phyloP scores from a whole-genome alignment of 1,284 basidiomycete genomes.

The Cutaneotrichosporon dermatis region DNA sequence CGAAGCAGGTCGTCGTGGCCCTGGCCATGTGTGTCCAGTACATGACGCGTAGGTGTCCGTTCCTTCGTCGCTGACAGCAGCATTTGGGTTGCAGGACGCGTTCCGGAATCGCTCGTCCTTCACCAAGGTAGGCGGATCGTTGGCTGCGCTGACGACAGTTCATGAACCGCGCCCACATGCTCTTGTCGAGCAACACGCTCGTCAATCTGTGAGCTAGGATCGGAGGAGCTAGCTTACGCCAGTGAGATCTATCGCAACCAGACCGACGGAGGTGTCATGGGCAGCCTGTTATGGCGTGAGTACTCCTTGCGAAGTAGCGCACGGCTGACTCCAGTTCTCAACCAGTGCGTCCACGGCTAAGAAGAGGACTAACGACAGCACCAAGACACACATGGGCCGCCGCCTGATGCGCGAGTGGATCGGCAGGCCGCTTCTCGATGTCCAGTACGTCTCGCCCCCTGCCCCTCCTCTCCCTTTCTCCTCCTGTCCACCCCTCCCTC shows the following conservation, averaged over 20 bases:
- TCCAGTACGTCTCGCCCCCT: conserved; percentile 53
- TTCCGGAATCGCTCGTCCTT: conserved; percentile 73
- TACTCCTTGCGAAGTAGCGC: background rate
- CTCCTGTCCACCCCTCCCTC: too few relatives aligned
- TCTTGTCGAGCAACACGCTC: conserved; percentile 81
- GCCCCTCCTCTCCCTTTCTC: background rate
- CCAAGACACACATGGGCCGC: conserved; percentile 82
- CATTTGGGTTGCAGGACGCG: conserved; percentile 70
- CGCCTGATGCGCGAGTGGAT: conserved; percentile 82
- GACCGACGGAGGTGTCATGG: conserved; percentile 67
- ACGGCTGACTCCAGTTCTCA: conserved; percentile 55
- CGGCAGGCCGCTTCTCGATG: conserved; percentile 74
- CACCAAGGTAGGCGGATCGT: conserved; percentile 47
- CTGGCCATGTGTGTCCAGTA: conserved; percentile 73
- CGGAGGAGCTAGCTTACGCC: conserved; percentile 9
- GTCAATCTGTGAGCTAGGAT: conserved; percentile 61
- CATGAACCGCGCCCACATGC: conserved; percentile 74
- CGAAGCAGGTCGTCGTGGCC: conserved; percentile 59
- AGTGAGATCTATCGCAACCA: conserved; percentile 87
- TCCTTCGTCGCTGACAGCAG: conserved; percentile 22
- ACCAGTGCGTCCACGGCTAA: conserved; percentile 52
- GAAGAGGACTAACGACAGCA: conserved; percentile 39
- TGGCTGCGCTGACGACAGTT: conserved; percentile 52
- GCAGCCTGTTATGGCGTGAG: conserved; percentile 70
- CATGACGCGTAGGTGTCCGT: conserved; percentile 53